These are phyloP conservation scores for Monilinia aucupariae DNA, from an alignment of 2,329 filamentous ascomycete species.

Conservation along the genomic window DNA sequence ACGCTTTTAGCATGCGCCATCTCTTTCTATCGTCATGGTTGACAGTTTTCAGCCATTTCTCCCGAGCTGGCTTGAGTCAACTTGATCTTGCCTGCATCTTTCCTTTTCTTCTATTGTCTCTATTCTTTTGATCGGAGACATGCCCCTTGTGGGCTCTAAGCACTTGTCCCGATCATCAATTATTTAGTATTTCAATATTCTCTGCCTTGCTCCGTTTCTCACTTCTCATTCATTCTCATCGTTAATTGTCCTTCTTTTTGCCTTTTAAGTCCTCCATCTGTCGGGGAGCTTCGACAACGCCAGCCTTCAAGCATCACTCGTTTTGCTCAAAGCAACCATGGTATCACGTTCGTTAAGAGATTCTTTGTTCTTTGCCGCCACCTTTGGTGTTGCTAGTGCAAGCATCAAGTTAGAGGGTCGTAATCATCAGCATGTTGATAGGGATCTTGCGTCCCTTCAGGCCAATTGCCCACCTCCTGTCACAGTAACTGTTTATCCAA, in stretches of 20 bases:
- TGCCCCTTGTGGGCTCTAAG: slow-evolving; percentile 4
- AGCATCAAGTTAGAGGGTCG: slow-evolving; percentile 14
- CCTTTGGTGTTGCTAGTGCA: slow-evolving; percentile 15
- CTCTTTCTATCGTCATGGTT: background rate
- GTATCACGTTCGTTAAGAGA: slow-evolving; percentile 14
- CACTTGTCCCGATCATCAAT: background rate
- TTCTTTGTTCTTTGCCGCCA: slow-evolving; percentile 10
- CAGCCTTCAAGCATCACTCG: slow-evolving; percentile 14
- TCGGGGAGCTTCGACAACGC: slow-evolving; percentile 1
- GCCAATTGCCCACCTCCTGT: background rate
- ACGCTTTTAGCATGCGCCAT: background rate
- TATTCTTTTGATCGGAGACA: background rate
- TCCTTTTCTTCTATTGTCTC: background rate
- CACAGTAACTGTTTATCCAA: slow-evolving; percentile 5
- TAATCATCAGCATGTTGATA: background rate
- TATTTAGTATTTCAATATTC: slow-evolving; percentile 17
- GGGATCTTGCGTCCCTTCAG: background rate
- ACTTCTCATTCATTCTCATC: slow-evolving; percentile 6
- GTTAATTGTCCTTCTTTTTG: slow-evolving; percentile 1
- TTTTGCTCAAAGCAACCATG: slow-evolving; percentile 15
- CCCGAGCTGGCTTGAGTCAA: slow-evolving; percentile 4
- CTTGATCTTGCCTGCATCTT: background rate
- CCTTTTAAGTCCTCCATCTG: slow-evolving; percentile 6
- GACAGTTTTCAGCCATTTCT: background rate
- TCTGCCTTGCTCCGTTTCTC: background rate